phyloP scores from a whole-genome alignment of 1,139 yeast genomes.

The Candida albicans region DNA sequence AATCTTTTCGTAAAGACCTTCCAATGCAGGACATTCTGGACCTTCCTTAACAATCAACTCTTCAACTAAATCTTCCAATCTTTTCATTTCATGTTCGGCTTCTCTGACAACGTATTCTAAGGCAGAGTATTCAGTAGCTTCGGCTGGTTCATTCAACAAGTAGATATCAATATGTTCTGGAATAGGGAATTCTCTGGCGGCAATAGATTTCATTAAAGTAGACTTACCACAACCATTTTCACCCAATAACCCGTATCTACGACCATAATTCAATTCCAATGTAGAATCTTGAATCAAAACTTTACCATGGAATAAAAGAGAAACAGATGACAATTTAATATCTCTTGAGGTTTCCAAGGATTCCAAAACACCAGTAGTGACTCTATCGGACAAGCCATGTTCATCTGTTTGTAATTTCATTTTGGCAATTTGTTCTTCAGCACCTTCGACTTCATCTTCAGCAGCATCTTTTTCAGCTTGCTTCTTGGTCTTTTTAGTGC shows the following conservation, averaged over 20 bases:
- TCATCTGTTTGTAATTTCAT: conserved; percentile 91
- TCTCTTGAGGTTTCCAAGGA: conserved; percentile 91
- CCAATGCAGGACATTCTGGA: conserved; percentile 86
- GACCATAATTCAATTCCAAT: conserved; percentile 92
- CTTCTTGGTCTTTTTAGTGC: conserved; percentile 62
- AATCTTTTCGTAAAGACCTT: conserved; percentile 89
- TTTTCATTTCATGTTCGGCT: conserved; percentile 89
- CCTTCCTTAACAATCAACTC: conserved; percentile 87
- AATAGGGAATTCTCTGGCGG: conserved; percentile 94
- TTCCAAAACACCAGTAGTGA: conserved; percentile 94
- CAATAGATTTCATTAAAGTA: conserved; percentile 86
- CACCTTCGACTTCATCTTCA: conserved; percentile 59
- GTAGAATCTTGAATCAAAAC: conserved; percentile 90
- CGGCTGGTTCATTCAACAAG: conserved; percentile 96
- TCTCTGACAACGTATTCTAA: conserved; percentile 95
- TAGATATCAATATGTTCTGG: conserved; percentile 91
- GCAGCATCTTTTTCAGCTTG: conserved; percentile 57
- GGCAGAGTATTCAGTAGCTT: conserved; percentile 86
- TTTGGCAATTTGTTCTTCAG: conserved; percentile 77
- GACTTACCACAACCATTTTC: conserved; percentile 99
- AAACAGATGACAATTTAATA: conserved; percentile 84
- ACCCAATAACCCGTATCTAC: conserved; percentile 95
- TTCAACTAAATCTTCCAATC: conserved; percentile 90
- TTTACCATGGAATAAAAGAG: conserved; percentile 95
- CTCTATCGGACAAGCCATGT: conserved; percentile 94